Conservation (phyloP, 2,329 filamentous ascomycete species). For the Hypoxylon sp. region DNA sequence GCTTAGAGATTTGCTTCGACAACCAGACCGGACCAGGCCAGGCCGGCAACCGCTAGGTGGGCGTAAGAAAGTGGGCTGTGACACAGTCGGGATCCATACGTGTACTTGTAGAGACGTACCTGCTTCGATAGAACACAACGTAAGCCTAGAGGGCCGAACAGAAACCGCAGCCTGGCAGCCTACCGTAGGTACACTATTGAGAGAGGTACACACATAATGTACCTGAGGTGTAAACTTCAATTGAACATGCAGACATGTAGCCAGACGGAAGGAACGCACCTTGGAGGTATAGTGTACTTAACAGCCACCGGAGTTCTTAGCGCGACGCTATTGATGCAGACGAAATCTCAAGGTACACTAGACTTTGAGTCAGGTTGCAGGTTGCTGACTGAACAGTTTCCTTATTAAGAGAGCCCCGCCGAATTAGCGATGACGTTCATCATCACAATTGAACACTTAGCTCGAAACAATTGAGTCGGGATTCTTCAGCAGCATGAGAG, state of each 20-base stretch:
- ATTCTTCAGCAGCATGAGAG: constrained; percentile 20
- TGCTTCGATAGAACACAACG: constrained; percentile 8
- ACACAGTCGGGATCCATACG: constrained; percentile 33
- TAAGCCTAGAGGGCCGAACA: constrained; percentile 14
- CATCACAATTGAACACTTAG: constrained; percentile 14
- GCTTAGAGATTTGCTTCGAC: constrained; percentile 42
- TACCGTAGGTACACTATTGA: too few relatives aligned
- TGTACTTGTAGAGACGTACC: constrained; percentile 32
- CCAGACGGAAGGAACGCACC: not conserved
- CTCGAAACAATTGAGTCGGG: constrained; percentile 18
- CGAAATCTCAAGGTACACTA: not conserved
- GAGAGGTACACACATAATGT: too few relatives aligned
- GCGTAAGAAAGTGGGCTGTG: constrained; percentile 40
- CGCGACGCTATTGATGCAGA: not conserved
- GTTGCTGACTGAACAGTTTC: constrained; percentile 11
- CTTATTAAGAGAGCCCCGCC: constrained; percentile 27
- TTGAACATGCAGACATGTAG: not conserved
- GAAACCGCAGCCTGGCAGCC: constrained; percentile 15
- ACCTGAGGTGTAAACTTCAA: not conserved
- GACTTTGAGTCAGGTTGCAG: not conserved
- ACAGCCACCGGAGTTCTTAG: too few relatives aligned
- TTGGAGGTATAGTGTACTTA: not conserved
- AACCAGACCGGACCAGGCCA: constrained; percentile 35
- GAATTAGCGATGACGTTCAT: constrained; percentile 38
- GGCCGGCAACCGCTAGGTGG: constrained; percentile 32